Base-by-base conservation (phyloP, 2,329 filamentous ascomycete species). In the Claviceps sp. region DNA sequence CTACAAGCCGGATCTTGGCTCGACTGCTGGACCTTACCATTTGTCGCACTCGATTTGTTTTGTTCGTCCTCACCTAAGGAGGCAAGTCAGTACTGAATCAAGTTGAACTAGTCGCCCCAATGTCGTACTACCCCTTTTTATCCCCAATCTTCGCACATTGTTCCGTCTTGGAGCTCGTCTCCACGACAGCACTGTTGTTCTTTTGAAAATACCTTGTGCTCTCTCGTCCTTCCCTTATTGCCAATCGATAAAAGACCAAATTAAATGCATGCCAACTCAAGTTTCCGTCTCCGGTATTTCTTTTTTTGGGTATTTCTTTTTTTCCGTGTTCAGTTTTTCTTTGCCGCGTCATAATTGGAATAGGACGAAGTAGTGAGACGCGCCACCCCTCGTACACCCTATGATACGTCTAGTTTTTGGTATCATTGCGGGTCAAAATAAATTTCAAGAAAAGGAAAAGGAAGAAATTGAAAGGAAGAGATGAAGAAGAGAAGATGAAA, bases 381-480 rank as follows among this genome's bases (percentile, higher is more conserved):
- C 47, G 18, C 30, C 48, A 43, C 41, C 34, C 42, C 43, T n/a
- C 37, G 48, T 54, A 16, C 48, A 48, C 37, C 48, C 40, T 30
- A 54, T 50, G 55, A 53, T 56, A 53, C 47, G 46, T 60, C 59
- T 60, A 57, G 51, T 52, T 37, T 57, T 57, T 59, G 58, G 57
- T 61, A 61, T 60, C 58, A 58, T 51, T 59, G 60, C 55, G 53
- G 48, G 41, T 51, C 56, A 54, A 52, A 51, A 55, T 13, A 37
- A 11, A 22, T 9, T 20, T 22, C 3, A 37, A 16, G 4, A 9
- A 38, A 38, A 45, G 8, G 7, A 44, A 7, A 43, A 37, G 9
- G 14, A 34, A 46, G 18, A 34, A 16, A n/a, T 6, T n/a, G 24
- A 11, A 41, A 43, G 5, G 9, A 54, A 50, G 49, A 55, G 51